phyloP scores from a whole-genome alignment of 1,284 basidiomycete genomes.

The Ganoderma meredithae region DNA sequence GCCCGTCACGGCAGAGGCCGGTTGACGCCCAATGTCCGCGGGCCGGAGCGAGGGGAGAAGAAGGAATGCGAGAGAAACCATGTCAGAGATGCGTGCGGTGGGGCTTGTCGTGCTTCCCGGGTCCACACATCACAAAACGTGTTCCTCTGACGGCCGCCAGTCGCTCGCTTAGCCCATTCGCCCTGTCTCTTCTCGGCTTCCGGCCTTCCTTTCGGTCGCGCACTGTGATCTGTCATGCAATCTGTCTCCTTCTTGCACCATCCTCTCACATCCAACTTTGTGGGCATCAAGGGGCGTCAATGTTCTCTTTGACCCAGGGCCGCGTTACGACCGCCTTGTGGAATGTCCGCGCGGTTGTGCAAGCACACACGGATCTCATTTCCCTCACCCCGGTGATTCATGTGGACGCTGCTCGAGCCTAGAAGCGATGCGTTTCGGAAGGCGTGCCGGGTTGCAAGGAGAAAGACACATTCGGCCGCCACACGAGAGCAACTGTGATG shows the following conservation, averaged over 20 bases:
- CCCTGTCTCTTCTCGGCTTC: constrained; percentile 14
- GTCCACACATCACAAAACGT: constrained; percentile 10
- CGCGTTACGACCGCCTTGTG: constrained; percentile 14
- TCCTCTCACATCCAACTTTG: constrained; percentile 11
- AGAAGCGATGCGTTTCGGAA: not conserved
- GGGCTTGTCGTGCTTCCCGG: not conserved
- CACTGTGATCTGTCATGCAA: constrained; percentile 2
- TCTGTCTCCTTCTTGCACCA: constrained; percentile 19
- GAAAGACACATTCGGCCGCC: not conserved
- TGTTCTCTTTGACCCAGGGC: constrained; percentile 26
- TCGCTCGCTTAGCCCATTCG: constrained; percentile 3
- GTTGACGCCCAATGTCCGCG: not conserved
- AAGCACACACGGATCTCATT: constrained; percentile 19
- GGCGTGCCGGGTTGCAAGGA: not conserved
- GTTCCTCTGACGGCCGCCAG: constrained; percentile 5
- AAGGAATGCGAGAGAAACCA: not conserved
- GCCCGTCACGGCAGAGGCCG: not conserved
- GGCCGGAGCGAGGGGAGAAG: not conserved
- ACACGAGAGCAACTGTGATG: not conserved
- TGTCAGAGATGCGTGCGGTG: constrained; percentile 1
- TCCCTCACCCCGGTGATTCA: not conserved
- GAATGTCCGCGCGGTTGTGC: not conserved
- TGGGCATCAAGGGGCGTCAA: constrained; percentile 12
- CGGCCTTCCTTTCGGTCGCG: constrained; percentile 12
- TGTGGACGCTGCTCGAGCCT: not conserved